Evolutionary conservation across 2,329 filamentous ascomycete species (phyloP).

Genomic region (Sporothrix phasma): DNA sequence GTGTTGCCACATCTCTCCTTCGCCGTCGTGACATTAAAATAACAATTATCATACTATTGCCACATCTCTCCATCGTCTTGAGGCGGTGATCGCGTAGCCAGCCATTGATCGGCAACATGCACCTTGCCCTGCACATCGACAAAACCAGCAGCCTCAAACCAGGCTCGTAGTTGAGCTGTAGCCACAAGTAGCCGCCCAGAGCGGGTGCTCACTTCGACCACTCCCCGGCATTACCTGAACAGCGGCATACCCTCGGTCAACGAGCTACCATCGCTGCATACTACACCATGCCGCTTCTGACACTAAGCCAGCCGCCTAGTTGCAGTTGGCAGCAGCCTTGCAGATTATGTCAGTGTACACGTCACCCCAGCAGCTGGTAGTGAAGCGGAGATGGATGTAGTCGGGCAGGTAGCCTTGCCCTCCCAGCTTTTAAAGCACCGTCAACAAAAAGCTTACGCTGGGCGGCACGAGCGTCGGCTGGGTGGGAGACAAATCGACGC

Average conservation of each 20-base stretch:
- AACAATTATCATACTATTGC: too few relatives aligned
- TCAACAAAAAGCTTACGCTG: constrained; percentile 69
- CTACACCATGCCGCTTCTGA: constrained; percentile 34
- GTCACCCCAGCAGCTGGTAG: constrained; percentile 39
- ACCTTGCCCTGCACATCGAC: constrained; percentile 25
- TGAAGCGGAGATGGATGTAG: constrained; percentile 44
- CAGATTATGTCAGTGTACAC: constrained; percentile 41
- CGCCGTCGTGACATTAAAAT: too few relatives aligned
- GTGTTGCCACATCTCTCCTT: too few relatives aligned
- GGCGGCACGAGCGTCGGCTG: constrained; percentile 56
- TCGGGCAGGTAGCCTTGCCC: constrained; percentile 37
- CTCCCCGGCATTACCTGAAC: constrained; percentile 20
- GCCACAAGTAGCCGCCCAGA: constrained; percentile 19
- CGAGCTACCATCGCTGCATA: constrained; percentile 23
- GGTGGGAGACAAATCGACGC: constrained; percentile 58
- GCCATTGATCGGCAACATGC: constrained; percentile 27
- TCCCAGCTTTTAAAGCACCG: constrained; percentile 44
- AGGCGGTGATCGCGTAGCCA: constrained; percentile 25
- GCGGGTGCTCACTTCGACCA: constrained; percentile 16
- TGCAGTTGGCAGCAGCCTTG: constrained; percentile 40
- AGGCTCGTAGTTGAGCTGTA: constrained; percentile 20
- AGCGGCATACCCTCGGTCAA: constrained; percentile 18
- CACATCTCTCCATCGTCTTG: constrained; percentile 27
- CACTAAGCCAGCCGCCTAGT: constrained; percentile 46
- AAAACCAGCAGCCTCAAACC: constrained; percentile 25